phyloP scores from a whole-genome alignment of 495 filamentous ascomycete species.

The Cryomyces minteri region DNA sequence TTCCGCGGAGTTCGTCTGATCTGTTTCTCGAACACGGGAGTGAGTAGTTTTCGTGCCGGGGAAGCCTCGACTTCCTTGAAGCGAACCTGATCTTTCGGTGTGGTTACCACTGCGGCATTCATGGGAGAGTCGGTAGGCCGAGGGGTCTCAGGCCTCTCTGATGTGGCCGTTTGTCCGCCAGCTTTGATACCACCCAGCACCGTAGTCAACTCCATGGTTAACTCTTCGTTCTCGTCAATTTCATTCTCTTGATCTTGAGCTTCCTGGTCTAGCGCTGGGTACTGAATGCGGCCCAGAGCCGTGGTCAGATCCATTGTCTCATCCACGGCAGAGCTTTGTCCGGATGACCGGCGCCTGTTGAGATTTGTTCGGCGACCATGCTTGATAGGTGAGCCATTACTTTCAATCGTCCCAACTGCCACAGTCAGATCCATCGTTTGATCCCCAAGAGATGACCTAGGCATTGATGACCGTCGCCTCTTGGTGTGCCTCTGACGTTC shows the following conservation, averaged over 20 bases:
- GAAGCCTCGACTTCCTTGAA: conserved; percentile 28
- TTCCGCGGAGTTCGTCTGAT: too few relatives aligned
- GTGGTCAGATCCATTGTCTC: conserved; percentile 51
- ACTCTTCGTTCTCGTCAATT: conserved; percentile 32
- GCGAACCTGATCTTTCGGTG: conserved; percentile 30
- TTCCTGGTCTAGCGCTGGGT: conserved; percentile 10
- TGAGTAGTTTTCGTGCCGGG: neutral
- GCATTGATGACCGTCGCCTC: neutral
- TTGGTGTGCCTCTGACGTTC: conserved; percentile 8
- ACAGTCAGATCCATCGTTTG: conserved; percentile 60
- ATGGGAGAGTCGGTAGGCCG: conserved; percentile 26
- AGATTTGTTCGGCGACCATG: neutral
- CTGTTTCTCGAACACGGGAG: too few relatives aligned
- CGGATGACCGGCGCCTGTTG: neutral
- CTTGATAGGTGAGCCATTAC: conserved; percentile 1
- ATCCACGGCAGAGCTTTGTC: conserved; percentile 11
- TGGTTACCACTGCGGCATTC: conserved; percentile 20
- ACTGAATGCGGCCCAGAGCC: conserved; percentile 57
- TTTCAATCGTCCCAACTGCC: conserved; percentile 44
- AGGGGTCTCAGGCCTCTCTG: conserved; percentile 21
- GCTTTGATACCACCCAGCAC: conserved; percentile 42
- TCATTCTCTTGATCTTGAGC: conserved; percentile 29
- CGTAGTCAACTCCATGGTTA: conserved; percentile 71
- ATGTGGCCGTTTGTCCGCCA: neutral
- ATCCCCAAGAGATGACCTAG: neutral